phyloP scores from a whole-genome alignment of 176 grass and related monocot species.

The Carex myosuroides region DNA sequence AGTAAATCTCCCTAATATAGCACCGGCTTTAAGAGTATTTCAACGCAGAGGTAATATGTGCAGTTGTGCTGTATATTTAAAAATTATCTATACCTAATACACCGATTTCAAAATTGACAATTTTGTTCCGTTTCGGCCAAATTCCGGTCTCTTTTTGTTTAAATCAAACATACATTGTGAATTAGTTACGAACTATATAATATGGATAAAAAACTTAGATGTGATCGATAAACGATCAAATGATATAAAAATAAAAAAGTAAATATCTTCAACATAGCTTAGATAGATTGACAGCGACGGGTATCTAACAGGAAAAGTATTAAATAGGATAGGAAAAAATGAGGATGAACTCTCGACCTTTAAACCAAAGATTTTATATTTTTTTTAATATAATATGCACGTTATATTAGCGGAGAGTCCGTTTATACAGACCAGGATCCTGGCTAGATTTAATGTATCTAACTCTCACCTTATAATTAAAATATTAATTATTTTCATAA shows the following conservation, averaged over 20 bases:
- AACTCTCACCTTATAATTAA: background rate
- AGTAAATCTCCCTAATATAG: slow-evolving; percentile 71
- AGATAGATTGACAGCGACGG: background rate
- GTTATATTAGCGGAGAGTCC: background rate
- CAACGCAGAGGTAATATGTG: slow-evolving; percentile 11
- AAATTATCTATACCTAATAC: background rate
- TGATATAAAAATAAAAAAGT: background rate
- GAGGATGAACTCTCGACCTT: background rate
- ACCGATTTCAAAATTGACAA: background rate
- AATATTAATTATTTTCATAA: background rate
- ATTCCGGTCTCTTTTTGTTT: background rate
- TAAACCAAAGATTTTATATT: background rate
- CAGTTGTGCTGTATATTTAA: background rate
- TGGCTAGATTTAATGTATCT: background rate
- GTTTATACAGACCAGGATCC: background rate
- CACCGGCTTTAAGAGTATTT: slow-evolving; percentile 34
- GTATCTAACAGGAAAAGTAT: too few relatives aligned
- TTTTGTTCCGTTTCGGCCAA: background rate
- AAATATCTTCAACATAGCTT: background rate
- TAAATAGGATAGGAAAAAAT: background rate
- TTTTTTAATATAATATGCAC: background rate
- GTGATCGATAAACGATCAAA: background rate
- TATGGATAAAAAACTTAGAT: background rate
- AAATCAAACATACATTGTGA: background rate
- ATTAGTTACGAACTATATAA: background rate